Evolutionary conservation across 176 grass and related monocot species (phyloP).

Genomic region (Hsuehochloa calcarea): DNA sequence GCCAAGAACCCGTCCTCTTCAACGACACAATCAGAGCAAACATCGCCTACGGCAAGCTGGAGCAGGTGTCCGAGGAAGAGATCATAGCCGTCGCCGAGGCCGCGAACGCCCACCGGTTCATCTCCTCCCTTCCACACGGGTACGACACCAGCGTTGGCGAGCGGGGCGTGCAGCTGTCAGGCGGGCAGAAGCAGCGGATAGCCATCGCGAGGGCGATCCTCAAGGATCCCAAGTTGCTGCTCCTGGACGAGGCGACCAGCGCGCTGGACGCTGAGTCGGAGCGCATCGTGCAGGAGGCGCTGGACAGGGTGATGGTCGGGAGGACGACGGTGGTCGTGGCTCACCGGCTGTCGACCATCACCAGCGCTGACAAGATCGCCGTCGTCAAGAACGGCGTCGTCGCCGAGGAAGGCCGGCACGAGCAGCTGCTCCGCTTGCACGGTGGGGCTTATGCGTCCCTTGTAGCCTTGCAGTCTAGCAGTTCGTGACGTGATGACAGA

Average conservation of each 20-base stretch:
- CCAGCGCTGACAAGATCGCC: constrained; percentile 39
- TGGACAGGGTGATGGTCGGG: constrained; percentile 54
- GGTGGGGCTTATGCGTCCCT: constrained; percentile 46
- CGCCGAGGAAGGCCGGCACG: constrained; percentile 49
- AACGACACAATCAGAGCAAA: constrained; percentile 62
- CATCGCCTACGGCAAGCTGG: constrained; percentile 69
- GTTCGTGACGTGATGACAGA: constrained; percentile 25
- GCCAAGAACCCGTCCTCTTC: constrained; percentile 72
- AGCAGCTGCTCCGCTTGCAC: constrained; percentile 20
- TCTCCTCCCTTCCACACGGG: constrained; percentile 52
- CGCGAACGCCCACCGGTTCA: constrained; percentile 65
- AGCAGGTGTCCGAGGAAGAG: constrained; percentile 53
- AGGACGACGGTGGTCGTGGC: constrained; percentile 47
- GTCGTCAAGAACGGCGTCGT: constrained; percentile 51
- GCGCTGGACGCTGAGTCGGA: constrained; percentile 61
- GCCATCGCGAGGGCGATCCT: constrained; percentile 65
- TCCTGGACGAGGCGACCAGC: constrained; percentile 64
- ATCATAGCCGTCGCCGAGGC: constrained; percentile 52
- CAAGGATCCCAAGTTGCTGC: constrained; percentile 46
- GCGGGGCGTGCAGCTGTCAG: constrained; percentile 59
- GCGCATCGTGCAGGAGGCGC: constrained; percentile 52
- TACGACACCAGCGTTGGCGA: constrained; percentile 66
- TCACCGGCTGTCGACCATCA: constrained; percentile 50
- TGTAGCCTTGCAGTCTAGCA: constrained; percentile 42
- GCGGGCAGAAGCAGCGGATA: constrained; percentile 73